Evolutionary conservation across 495 filamentous ascomycete species (phyloP), one percentile per base, ranked within the genome.

Genomic region (Xylaria bambusicola): DNA sequence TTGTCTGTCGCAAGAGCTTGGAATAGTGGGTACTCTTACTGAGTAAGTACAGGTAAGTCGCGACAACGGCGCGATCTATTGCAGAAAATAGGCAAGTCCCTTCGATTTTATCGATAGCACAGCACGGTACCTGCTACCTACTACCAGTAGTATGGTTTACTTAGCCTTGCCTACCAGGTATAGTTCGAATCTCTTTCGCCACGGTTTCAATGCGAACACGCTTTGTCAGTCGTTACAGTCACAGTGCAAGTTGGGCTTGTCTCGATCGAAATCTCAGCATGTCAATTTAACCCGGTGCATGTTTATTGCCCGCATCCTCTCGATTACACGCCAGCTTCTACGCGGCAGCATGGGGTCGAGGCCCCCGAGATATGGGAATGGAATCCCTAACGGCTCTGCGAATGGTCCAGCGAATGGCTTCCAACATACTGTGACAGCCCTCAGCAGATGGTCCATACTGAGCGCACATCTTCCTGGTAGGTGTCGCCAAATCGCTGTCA

Each of bases 401-500:
- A 61, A 49, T 41, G 58, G 50, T 27, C 46, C 60, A 45, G 29
- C 59, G 13, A 52, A 60, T 63, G 62, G 61, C 64, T 13, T 52
- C 13, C 66, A n/a, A n/a, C n/a, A 85, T 64, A 94, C 90, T 1
- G 67, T 88, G 58, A 95, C 91, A 10, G 84, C 85, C 35, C 76
- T 96, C 46, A 84, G 84, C 67, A 76, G 92, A 64, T 97, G 92
- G 92, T 94, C 90, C 12, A 83, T 91, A 58, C 73, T 83, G 47
- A 82, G 86, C 64, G 86, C 83, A 67, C 84, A 88, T 59, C 80
- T 93, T 18, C 92, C 92, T 66, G 56, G 73, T 77, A 51, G 35
- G 67, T 70, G n/a, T 10, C 42, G 17, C 54, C 36, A 48, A 56
- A 36, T 49, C 20, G 52, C n/a, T 20, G 6, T 29, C 44, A 36